A percentile compares a stretch with the other conserved stretches of the same genome.
phyloP scores from a whole-genome alignment of 2,329 filamentous ascomycete genomes.

The Hyphodiscus sp. region DNA sequence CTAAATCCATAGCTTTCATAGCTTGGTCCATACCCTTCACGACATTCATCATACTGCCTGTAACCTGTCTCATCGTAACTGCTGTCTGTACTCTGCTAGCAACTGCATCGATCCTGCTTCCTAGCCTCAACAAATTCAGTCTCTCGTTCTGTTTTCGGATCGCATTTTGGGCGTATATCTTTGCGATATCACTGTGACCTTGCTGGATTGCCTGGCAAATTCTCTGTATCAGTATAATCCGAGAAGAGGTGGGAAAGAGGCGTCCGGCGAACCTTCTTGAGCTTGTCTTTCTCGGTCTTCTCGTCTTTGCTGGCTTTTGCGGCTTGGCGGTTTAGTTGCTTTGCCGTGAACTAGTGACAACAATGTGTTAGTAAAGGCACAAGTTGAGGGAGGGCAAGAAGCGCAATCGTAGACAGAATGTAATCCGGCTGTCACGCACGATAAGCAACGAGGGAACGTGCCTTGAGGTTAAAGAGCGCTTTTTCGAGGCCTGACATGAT shows the following conservation, averaged over 20 bases:
- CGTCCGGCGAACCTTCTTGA: constrained; percentile 45
- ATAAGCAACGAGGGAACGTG: constrained; percentile 23
- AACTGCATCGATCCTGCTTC: constrained; percentile 53
- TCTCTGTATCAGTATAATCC: background rate
- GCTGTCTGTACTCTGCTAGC: constrained; percentile 55
- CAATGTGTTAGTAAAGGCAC: background rate
- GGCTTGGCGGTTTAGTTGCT: constrained; percentile 56
- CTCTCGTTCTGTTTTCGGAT: constrained; percentile 59
- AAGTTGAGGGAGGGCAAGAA: background rate
- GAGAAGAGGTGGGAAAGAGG: background rate
- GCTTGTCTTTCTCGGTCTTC: constrained; percentile 51
- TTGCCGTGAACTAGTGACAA: constrained; percentile 49
- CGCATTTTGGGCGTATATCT: constrained; percentile 57
- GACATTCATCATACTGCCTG: constrained; percentile 55
- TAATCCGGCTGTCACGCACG: background rate
- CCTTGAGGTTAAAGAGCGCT: constrained; percentile 56
- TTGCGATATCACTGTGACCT: constrained; percentile 53
- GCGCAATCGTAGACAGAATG: background rate
- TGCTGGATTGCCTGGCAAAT: constrained; percentile 48
- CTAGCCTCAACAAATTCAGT: constrained; percentile 50
- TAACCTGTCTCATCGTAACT: constrained; percentile 55
- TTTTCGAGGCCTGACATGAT: constrained; percentile 56
- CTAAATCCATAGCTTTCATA: constrained; percentile 58
- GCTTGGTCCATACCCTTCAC: constrained; percentile 55
- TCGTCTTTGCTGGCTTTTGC: constrained; percentile 56